Evolutionary conservation across 1,284 basidiomycete species (phyloP), one percentile per base, ranked within the genome.

Genomic region (Ceratorhiza oryzae-sativae): DNA sequence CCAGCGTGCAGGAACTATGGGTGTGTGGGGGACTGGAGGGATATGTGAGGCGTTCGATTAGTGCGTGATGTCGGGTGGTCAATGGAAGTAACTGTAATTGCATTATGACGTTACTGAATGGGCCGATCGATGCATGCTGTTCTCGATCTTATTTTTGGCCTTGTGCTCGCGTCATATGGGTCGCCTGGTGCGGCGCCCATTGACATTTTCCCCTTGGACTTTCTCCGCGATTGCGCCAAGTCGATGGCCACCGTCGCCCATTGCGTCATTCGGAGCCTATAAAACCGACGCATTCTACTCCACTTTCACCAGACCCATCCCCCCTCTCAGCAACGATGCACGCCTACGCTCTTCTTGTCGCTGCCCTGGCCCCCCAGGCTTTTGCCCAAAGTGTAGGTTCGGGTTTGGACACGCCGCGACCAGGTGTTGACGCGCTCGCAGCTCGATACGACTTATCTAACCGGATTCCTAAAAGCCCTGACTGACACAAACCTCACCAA

Each of bases 1-100:
- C 87, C 51, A 96, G 94, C 78, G 95, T 98, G 62, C 95, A 98
- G 82, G 95, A 98, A 80, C 83, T 98, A 41, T 93, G 91, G 91
- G 82, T 91, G 10, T 92, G 90, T 77, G 91, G 90, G 13, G 91
- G 92, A 8, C 80, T 93, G 74, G 92, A 93, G 77, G 91, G 91
- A 3, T 93, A 86, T 77, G 89, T 93, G 67, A 79, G 92, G 75
- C 91, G 91, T 42, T 73, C 74, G 49, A 76, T 76, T 39, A 27
- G 51, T 55, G 13, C 23, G 51, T 55, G 30, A 55, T 30, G 30
- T 6, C 5, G 8, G 48, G 5, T 49, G 18, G 48, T n/a, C n/a
- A 25, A 49, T 25, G 23, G n/a, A n/a, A n/a, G 23, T n/a, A 25
- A n/a, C 41, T 25, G 18, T 49, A 49, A 49, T 49, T 49, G n/a